Evolutionary conservation across 805 yeast species (phyloP).

Genomic region (Yarrowia bubula): DNA sequence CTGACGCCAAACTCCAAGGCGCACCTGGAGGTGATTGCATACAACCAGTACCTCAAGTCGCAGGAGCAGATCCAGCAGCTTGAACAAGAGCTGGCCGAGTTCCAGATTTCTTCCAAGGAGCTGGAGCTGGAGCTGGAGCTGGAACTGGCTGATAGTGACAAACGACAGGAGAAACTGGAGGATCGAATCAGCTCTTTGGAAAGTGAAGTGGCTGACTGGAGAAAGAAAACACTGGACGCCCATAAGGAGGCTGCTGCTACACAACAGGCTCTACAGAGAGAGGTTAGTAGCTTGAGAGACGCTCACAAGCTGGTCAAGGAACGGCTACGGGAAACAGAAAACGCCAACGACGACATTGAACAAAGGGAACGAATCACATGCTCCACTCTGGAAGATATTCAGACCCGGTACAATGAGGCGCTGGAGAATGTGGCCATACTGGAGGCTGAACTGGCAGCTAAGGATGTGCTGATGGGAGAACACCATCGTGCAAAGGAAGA

Average conservation of each 20-base stretch:
- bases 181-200: constrained; percentile 32
- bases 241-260: constrained; percentile 36
- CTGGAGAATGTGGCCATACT: constrained; percentile 44
- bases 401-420: constrained; percentile 40
- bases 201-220: constrained; percentile 37
- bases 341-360: constrained; percentile 46
- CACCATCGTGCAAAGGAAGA: constrained; percentile 41
- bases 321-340: constrained; percentile 45
- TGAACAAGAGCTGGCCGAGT: constrained; percentile 46
- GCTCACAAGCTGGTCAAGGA: constrained; percentile 39
- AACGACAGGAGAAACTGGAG: constrained; percentile 33
- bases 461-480: constrained; percentile 35
- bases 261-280: constrained; percentile 34
- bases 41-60: constrained; percentile 28
- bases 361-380: constrained; percentile 43
- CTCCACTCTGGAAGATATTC: constrained; percentile 40
- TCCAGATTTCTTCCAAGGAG: constrained; percentile 46
- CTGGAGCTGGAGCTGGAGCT: constrained; percentile 47
- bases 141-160: constrained; percentile 43
- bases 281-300: constrained; percentile 36
- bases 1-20: constrained; percentile 23
- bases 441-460: constrained; percentile 42
- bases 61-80: constrained; percentile 43
- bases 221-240: constrained; percentile 35
- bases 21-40: constrained; percentile 20